phyloP scores from a whole-genome alignment of 1,139 yeast species.

The Nakaseomyces bracarensis region DNA sequence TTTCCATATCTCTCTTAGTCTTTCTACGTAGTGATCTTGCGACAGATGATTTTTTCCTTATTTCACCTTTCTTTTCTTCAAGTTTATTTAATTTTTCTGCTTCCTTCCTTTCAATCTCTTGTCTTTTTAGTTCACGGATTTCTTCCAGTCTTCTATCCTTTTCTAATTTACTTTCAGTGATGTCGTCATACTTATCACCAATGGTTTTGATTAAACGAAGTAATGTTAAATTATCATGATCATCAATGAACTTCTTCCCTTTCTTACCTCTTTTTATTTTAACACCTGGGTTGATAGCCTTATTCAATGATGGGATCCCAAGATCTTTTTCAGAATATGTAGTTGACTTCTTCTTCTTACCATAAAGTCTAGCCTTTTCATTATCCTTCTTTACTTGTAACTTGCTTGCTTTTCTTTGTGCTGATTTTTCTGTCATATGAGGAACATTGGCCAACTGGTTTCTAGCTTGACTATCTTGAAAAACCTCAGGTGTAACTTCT shows the following conservation, averaged over 20 bases:
- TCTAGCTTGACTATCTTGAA: slow-evolving; percentile 54
- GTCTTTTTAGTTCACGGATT: slow-evolving; percentile 74
- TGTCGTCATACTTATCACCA: slow-evolving; percentile 70
- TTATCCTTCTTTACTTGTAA: slow-evolving; percentile 56
- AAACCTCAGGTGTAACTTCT: slow-evolving; percentile 57
- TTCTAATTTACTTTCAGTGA: slow-evolving; percentile 85
- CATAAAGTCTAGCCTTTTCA: slow-evolving; percentile 56
- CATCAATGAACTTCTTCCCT: slow-evolving; percentile 82
- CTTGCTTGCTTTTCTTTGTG: slow-evolving; percentile 44
- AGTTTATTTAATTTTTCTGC: slow-evolving; percentile 57
- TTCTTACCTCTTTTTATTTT: slow-evolving; percentile 74
- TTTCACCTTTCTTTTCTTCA: slow-evolving; percentile 69
- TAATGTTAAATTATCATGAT: slow-evolving; percentile 55
- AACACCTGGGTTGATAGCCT: slow-evolving; percentile 79
- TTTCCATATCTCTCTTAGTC: slow-evolving; percentile 47
- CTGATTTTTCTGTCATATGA: slow-evolving; percentile 55
- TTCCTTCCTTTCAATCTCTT: slow-evolving; percentile 82
- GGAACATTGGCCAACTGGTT: slow-evolving; percentile 56
- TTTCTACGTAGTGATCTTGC: slow-evolving; percentile 67
- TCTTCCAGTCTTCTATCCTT: slow-evolving; percentile 84
- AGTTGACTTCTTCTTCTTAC: slow-evolving; percentile 53
- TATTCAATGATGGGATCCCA: slow-evolving; percentile 69
- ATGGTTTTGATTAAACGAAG: slow-evolving; percentile 68
- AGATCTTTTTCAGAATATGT: slow-evolving; percentile 71
- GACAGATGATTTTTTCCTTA: slow-evolving; percentile 58